A percentile compares a stretch with the other conserved stretches of the same genome.
These are phyloP conservation scores for Boletus rubropictus DNA, from an alignment of 768 basidiomycete genomes.

Conservation along the genomic window DNA sequence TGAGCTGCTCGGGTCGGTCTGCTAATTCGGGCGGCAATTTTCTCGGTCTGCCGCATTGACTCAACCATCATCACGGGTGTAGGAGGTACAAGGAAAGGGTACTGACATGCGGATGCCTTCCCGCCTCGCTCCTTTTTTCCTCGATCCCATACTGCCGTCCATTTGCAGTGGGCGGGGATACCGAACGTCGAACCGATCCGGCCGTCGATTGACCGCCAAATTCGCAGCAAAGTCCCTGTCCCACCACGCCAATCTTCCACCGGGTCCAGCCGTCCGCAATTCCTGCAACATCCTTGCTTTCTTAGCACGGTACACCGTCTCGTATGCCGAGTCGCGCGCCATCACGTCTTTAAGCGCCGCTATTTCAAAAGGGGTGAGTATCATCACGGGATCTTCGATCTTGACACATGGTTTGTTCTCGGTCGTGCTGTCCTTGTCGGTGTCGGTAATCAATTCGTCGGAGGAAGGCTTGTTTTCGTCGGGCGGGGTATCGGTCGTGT, in stretches of 20 bases:
- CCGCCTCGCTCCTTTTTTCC: conserved; percentile 50
- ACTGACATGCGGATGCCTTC: conserved; percentile 77
- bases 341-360: conserved; percentile 32
- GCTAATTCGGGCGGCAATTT: conserved; percentile 51
- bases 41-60: conserved; percentile 44
- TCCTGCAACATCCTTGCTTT: conserved; percentile 50
- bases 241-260: conserved; percentile 51
- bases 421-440: conserved; percentile 17
- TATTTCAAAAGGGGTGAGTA: conserved; percentile 32
- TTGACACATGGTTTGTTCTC: conserved; percentile 14
- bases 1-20: conserved; percentile 70
- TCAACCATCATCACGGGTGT: background rate
- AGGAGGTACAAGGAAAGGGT: conserved; percentile 1
- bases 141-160: conserved; percentile 28
- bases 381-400: conserved; percentile 21
- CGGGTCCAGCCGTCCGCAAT: conserved; percentile 38
- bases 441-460: conserved; percentile 6
- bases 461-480: conserved; percentile 21
- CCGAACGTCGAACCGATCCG: conserved; percentile 46
- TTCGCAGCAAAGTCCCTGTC: conserved; percentile 46
- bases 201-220: conserved; percentile 26
- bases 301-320: conserved; percentile 43
- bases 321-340: conserved; percentile 41
- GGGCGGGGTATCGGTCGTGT: conserved; percentile 12
- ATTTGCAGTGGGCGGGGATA: conserved; percentile 46